These are phyloP conservation scores for Drechslerella dactyloides DNA, from an alignment of 2,329 filamentous ascomycete species.

Conservation along the genomic window DNA sequence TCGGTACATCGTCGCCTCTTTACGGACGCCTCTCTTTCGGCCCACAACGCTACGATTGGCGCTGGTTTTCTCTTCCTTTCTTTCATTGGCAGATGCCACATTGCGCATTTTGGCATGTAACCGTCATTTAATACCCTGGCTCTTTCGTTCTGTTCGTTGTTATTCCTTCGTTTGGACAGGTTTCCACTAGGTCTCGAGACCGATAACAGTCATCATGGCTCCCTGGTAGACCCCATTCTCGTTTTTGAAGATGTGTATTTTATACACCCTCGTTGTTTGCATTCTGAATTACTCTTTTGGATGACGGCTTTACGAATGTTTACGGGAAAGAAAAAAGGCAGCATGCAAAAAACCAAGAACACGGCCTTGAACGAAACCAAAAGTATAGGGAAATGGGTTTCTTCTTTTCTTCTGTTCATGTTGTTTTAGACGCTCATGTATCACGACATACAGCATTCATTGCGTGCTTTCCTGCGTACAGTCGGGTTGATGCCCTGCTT, in stretches of 20 bases:
- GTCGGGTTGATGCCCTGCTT: slow-evolving; percentile 8
- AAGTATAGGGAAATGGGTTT: slow-evolving; percentile 27
- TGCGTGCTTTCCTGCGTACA: slow-evolving; percentile 1
- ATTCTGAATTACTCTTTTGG: slow-evolving; percentile 12
- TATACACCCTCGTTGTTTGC: slow-evolving; percentile 44
- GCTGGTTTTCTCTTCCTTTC: slow-evolving; percentile 48
- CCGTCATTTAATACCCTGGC: slow-evolving; percentile 51
- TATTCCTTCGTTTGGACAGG: slow-evolving; percentile 42
- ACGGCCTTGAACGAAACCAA: slow-evolving; percentile 13
- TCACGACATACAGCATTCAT: slow-evolving; percentile 44
- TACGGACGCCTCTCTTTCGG: slow-evolving; percentile 39
- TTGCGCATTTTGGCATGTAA: slow-evolving; percentile 49
- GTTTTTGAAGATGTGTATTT: slow-evolving; percentile 27
- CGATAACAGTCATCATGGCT: slow-evolving; percentile 21
- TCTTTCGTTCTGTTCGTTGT: slow-evolving; percentile 36
- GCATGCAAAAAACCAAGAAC: slow-evolving; percentile 18
- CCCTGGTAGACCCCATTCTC: slow-evolving; percentile 30
- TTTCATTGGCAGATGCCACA: slow-evolving; percentile 30
- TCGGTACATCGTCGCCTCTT: slow-evolving; percentile 14
- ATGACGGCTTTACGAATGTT: slow-evolving; percentile 21
- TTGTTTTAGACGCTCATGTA: slow-evolving; percentile 38
- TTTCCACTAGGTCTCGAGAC: slow-evolving; percentile 39
- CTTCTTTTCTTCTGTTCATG: slow-evolving; percentile 12
- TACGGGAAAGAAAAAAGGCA: slow-evolving; percentile 13
- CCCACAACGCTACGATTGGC: slow-evolving; percentile 33